Base-by-base conservation (phyloP, 108 stramenopile genomes). In the Cylindrotheca closterium region DNA sequence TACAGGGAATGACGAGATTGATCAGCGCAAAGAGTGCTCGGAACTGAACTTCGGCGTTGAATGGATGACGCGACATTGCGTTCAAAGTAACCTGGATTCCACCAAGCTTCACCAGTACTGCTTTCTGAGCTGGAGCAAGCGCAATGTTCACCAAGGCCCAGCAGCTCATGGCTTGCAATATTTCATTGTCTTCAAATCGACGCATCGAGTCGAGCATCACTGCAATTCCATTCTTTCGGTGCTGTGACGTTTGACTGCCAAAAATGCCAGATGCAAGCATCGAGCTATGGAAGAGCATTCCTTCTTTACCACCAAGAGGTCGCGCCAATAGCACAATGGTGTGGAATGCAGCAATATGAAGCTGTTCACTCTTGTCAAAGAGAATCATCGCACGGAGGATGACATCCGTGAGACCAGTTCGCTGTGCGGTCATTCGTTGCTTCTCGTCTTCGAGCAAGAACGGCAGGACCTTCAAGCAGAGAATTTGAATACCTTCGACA, bases 101-200 rank as follows among this genome's bases (percentile, higher is more conserved):
- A 50, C 91, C 92, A 30, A 91, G 71, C 47, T 78, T 74, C 1
- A 95, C 79, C 10, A 96, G 68, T 49, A 83, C 74, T 2, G 75
- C 75, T 71, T 96, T 96, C 69, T 94, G 94, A 18, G 79, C 63
- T 29, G 92, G 89, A 33, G 86, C 88, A 3, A 96, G 71, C 3
- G 96, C 92, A 63, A 96, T 80, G 65, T 96, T 96, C 32, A 96
- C 96, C 67, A 96, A 59, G 10, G 88, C 84, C 96, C 96, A 96
- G 68, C 96, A 96, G 61, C 91, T 87, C 96, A 95, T 95, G 25
- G 96, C 92, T 65, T 93, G 93, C n/a, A 93, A 83, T 18, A 76
- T 56, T 26, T 76, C 89, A 58, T 92, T 79, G 19, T 77, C 70
- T 27, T 70, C 79, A 70, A 92, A 91, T 7, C 88, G 59, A 47